phyloP scores from a whole-genome alignment of 345 rosid genomes.

The Moringa oleifera region DNA sequence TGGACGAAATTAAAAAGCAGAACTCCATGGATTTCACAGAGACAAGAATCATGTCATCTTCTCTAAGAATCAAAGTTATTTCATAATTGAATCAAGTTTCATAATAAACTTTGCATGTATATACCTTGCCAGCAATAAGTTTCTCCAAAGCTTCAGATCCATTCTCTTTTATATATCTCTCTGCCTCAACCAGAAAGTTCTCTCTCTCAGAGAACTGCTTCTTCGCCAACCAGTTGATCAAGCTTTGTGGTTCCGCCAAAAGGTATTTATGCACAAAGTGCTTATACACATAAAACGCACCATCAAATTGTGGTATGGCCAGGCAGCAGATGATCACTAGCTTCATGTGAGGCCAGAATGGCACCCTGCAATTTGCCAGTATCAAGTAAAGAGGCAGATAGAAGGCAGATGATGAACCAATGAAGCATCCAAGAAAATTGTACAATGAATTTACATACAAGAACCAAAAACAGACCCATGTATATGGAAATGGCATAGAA shows the following conservation, averaged over 20 bases:
- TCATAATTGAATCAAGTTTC: background rate
- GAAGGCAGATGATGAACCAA: too few relatives aligned
- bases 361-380: conserved; percentile 1
- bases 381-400: too few relatives aligned
- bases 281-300: conserved; percentile 25
- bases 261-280: conserved; percentile 26
- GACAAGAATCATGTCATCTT: background rate
- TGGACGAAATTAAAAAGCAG: background rate
- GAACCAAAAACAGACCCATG: too few relatives aligned
- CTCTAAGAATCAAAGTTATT: background rate
- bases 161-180: conserved; percentile 12
- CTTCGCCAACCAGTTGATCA: conserved; percentile 13
- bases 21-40: background rate
- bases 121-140: conserved; percentile 18
- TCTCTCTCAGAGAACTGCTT: conserved; percentile 4
- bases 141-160: conserved; percentile 21
- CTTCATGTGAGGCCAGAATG: conserved; percentile 30
- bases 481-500: background rate
- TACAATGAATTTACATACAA: too few relatives aligned
- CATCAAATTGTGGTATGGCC: conserved; percentile 23
- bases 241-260: background rate
- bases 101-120: background rate
- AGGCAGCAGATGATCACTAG: conserved; percentile 13
- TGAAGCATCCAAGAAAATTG: too few relatives aligned
- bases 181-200: conserved; percentile 6